Evolutionary conservation across 2,329 filamentous ascomycete species (phyloP).

Genomic region (Boeremia exigua): DNA sequence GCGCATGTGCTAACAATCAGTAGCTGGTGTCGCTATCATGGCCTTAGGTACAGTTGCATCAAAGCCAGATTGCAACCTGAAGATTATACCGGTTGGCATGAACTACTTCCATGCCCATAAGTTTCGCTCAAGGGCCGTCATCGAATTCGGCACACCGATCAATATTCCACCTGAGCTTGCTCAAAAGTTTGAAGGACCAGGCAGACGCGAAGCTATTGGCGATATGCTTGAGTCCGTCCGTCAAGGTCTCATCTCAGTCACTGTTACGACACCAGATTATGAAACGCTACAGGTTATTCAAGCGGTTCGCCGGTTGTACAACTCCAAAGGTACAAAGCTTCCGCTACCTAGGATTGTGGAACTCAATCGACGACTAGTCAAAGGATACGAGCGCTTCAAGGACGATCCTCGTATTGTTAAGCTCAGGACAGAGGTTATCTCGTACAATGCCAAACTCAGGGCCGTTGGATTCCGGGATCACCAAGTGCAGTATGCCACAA

Average conservation of each 20-base stretch:
- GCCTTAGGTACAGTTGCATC: constrained; percentile 87
- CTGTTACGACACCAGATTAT: constrained; percentile 90
- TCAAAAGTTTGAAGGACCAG: constrained; percentile 77
- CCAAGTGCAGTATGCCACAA: constrained; percentile 89
- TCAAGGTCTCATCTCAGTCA: constrained; percentile 83
- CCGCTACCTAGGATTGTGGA: constrained; percentile 92
- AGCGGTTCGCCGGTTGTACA: constrained; percentile 90
- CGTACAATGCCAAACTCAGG: constrained; percentile 86
- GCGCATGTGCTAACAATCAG: constrained; percentile 22
- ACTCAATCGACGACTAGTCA: constrained; percentile 86
- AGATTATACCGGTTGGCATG: constrained; percentile 97
- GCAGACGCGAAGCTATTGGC: constrained; percentile 80
- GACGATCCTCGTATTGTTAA: constrained; percentile 82
- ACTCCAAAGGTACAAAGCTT: constrained; percentile 90
- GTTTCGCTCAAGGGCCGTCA: constrained; percentile 92
- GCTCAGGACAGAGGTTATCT: constrained; percentile 75
- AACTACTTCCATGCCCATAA: constrained; percentile 99
- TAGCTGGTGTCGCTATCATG: constrained; percentile 96
- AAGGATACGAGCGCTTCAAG: constrained; percentile 92
- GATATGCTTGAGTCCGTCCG: constrained; percentile 86
- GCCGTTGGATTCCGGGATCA: constrained; percentile 90
- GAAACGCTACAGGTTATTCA: constrained; percentile 91
- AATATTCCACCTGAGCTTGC: constrained; percentile 84
- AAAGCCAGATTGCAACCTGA: constrained; percentile 84
- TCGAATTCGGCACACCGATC: constrained; percentile 91